Percentiles rank a stretch among this genome's conserved stretches.
Conservation (phyloP, 768 basidiomycete species). For the Kwoniella sp. region DNA sequence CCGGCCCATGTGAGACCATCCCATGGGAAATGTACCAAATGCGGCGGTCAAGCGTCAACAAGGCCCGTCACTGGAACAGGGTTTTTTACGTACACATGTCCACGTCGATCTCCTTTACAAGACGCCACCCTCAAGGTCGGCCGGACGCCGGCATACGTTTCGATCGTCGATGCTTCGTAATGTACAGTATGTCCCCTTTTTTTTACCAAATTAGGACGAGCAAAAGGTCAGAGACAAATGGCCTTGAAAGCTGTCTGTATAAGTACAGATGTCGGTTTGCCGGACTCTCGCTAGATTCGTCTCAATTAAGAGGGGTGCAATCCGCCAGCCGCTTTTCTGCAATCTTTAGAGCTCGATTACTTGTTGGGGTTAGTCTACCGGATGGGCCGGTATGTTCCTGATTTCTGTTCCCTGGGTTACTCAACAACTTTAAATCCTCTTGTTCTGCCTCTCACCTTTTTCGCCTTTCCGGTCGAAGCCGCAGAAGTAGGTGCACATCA, state of each 20-base stretch:
- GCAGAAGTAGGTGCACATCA: too few species aligned
- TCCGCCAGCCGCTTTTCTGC: not conserved
- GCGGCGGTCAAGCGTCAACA: not conserved
- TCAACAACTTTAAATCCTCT: not conserved
- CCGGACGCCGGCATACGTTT: not conserved
- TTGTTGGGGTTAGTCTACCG: not conserved
- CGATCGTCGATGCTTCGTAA: not conserved
- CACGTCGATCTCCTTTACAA: not conserved
- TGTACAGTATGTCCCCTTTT: not conserved
- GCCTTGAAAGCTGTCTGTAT: not conserved
- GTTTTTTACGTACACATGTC: not conserved
- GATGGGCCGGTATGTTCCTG: not conserved
- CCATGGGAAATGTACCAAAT: conserved; percentile 7
- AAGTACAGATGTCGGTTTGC: too few species aligned
- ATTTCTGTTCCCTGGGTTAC: not conserved
- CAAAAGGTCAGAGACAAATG: not conserved
- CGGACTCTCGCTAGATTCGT: too few species aligned
- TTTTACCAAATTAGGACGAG: not conserved
- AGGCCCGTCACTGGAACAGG: not conserved
- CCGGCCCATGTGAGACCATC: conserved; percentile 2
- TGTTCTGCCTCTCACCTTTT: not conserved
- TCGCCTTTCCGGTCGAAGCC: not conserved
- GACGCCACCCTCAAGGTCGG: not conserved
- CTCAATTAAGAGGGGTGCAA: too few species aligned
- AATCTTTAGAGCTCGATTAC: not conserved